Conservation (phyloP, 306 rosid genomes). For the Quercus agrifolia region DNA sequence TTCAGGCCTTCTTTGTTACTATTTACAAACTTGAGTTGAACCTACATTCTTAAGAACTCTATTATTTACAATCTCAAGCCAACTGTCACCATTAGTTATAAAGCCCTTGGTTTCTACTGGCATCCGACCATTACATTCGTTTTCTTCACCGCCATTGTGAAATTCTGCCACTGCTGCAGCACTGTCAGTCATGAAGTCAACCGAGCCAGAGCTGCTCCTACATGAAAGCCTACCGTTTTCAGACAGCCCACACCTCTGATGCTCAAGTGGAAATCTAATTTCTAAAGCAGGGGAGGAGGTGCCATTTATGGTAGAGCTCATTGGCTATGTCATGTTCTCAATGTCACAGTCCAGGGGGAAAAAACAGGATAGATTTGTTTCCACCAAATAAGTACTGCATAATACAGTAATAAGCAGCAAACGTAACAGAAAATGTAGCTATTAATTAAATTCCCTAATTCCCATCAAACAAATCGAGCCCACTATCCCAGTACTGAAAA, state of each 20-base stretch:
- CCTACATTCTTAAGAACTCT: slow-evolving; percentile 56
- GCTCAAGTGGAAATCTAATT: slow-evolving; percentile 17
- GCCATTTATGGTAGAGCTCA: too few species aligned
- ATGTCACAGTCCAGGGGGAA: neutral
- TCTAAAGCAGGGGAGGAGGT: slow-evolving; percentile 20
- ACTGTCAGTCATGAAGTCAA: slow-evolving; percentile 21
- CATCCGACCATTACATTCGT: slow-evolving; percentile 36
- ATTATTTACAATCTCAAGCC: slow-evolving; percentile 79
- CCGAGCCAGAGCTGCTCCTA: slow-evolving; percentile 34
- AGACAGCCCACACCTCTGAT: slow-evolving; percentile 32
- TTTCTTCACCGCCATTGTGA: slow-evolving; percentile 40
- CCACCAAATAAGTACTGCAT: neutral
- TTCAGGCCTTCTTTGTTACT: neutral
- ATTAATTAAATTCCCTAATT: neutral
- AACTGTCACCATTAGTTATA: slow-evolving; percentile 63
- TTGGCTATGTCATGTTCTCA: neutral
- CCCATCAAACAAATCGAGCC: neutral
- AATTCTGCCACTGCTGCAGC: slow-evolving; percentile 30
- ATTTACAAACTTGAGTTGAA: slow-evolving; percentile 81
- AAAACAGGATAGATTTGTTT: neutral
- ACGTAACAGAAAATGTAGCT: neutral
- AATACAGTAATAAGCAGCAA: neutral
- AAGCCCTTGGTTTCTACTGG: slow-evolving; percentile 34
- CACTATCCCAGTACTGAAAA: neutral
- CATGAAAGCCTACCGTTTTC: slow-evolving; percentile 53